phyloP scores from a whole-genome alignment of 202 grass and related monocot genomes.

The Cymbopogon flexuosus region DNA sequence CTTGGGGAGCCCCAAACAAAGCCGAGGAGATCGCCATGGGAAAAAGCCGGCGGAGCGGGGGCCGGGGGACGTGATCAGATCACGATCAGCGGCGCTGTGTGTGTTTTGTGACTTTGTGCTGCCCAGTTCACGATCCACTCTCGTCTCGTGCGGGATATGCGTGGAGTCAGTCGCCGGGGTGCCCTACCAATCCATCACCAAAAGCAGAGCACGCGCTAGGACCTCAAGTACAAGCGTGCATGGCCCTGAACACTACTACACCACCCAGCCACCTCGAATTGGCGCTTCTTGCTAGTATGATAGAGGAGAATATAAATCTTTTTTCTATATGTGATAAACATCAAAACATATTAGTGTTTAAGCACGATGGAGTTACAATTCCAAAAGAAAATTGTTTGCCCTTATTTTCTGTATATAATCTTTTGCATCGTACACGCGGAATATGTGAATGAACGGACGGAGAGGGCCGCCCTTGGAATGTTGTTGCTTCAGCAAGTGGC shows the following conservation, averaged over 20 bases:
- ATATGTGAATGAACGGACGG: constrained; percentile 21
- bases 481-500: constrained; percentile 33
- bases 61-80: background rate
- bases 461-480: constrained; percentile 21
- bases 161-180: background rate
- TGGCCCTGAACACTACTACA: background rate
- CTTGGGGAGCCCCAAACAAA: background rate
- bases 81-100: constrained; percentile 1
- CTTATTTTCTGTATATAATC: no score
- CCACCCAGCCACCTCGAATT: background rate
- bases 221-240: constrained; percentile 19
- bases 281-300: background rate
- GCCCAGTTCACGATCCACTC: constrained; percentile 51
- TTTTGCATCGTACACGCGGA: background rate
- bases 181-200: constrained; percentile 33
- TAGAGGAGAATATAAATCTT: no score
- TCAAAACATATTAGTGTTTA: no score
- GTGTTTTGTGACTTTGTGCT: constrained; percentile 12
- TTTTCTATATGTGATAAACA: no score
- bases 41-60: background rate
- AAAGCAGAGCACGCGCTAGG: constrained; percentile 32
- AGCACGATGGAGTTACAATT: no score
- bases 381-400: no score
- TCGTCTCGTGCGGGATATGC: background rate
- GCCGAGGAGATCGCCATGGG: no score